phyloP scores from a whole-genome alignment of 768 basidiomycete species.

The Leccinum imitatum region DNA sequence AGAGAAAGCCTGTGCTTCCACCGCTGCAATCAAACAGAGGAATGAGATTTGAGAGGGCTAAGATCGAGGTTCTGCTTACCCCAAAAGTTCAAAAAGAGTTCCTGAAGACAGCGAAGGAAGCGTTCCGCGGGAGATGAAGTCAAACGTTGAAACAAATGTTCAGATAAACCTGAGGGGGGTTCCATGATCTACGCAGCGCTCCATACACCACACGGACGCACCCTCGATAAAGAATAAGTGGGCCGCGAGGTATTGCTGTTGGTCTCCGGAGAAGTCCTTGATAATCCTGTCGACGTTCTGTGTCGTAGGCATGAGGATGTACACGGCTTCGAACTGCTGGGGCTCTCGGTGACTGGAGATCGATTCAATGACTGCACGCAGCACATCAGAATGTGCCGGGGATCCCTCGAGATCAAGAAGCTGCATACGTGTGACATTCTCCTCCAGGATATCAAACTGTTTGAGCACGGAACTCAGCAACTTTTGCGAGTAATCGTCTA shows the following conservation, averaged over 20 bases:
- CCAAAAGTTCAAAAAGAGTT: conserved; percentile 92
- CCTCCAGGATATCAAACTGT: conserved; percentile 91
- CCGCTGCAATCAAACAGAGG: background rate
- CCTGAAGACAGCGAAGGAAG: conserved; percentile 72
- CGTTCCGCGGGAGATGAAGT: conserved; percentile 76
- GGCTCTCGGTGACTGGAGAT: conserved; percentile 82
- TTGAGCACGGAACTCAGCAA: conserved; percentile 84
- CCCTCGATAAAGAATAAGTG: conserved; percentile 96
- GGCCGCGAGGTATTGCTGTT: conserved; percentile 75
- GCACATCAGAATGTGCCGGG: conserved; percentile 10
- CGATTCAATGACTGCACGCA: conserved; percentile 78
- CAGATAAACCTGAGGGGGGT: conserved; percentile 60
- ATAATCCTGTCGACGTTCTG: conserved; percentile 93
- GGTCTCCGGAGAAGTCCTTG: conserved; percentile 67
- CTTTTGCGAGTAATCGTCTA: conserved; percentile 89
- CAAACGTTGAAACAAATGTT: conserved; percentile 72
- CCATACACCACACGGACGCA: conserved; percentile 31
- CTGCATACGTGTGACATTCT: conserved; percentile 91
- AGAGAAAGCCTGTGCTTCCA: too few species aligned
- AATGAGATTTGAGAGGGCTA: background rate
- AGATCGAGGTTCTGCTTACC: conserved; percentile 49
- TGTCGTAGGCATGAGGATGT: conserved; percentile 90
- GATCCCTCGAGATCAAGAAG: background rate
- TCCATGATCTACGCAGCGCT: background rate
- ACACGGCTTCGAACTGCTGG: conserved; percentile 89